Evolutionary conservation across 768 basidiomycete species (phyloP).

Genomic region (Naganishia friedmannii): DNA sequence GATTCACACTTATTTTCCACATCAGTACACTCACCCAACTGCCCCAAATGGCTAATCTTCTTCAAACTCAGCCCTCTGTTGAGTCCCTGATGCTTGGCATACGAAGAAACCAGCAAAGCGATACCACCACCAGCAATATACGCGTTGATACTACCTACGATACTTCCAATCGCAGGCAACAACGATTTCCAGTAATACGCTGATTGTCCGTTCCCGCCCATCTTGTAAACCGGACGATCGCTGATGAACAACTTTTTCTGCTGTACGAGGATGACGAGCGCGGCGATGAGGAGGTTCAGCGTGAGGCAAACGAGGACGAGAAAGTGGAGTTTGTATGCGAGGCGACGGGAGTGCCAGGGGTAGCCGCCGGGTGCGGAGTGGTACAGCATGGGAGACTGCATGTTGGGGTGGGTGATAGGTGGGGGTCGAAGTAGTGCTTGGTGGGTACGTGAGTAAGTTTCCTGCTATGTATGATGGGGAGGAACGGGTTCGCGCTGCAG

Average conservation of each 20-base stretch:
- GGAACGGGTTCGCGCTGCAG: neutral
- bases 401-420: neutral
- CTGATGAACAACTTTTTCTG: conserved; percentile 5
- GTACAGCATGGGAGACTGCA: conserved; percentile 20
- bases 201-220: neutral
- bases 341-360: conserved; percentile 18
- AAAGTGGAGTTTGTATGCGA: conserved; percentile 1
- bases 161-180: conserved; percentile 6
- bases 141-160: conserved; percentile 10
- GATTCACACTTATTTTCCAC: neutral
- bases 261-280: conserved; percentile 19
- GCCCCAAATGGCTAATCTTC: conserved; percentile 1
- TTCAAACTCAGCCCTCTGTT: conserved; percentile 8
- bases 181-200: conserved; percentile 18
- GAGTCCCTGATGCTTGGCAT: conserved; percentile 22
- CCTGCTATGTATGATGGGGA: neutral
- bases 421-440: neutral
- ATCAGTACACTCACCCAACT: neutral
- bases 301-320: conserved; percentile 5
- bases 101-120: conserved; percentile 12
- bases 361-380: conserved; percentile 17
- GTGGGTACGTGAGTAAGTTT: neutral
- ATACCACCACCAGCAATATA: conserved; percentile 8
- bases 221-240: conserved; percentile 7
- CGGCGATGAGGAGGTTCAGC: conserved; percentile 11